Percentiles rank a stretch among this genome's conserved stretches.
Conservation (phyloP, 495 filamentous ascomycete species). For the Hypoxylon trugodes region DNA sequence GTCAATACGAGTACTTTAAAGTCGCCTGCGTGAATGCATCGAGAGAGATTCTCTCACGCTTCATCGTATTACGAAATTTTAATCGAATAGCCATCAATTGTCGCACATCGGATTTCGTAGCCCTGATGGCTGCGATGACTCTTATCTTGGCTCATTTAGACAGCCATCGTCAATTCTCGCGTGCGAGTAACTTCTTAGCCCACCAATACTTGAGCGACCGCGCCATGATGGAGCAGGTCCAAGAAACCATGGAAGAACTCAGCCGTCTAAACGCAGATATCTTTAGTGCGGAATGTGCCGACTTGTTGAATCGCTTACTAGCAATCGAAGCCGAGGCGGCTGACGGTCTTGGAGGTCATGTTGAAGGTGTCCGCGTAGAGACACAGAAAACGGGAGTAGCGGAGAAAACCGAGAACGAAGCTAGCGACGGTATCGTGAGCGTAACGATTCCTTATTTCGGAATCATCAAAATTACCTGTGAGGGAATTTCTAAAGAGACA, state of each 20-base stretch:
- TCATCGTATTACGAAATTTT: slow-evolving; percentile 37
- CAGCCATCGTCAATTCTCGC: slow-evolving; percentile 26
- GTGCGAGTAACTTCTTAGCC: slow-evolving; percentile 38
- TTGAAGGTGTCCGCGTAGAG: no score
- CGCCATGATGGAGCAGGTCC: slow-evolving; percentile 54
- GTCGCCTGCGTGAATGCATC: slow-evolving; percentile 41
- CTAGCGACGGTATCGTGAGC: not conserved
- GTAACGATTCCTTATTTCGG: slow-evolving; percentile 52
- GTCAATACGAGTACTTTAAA: slow-evolving; percentile 30
- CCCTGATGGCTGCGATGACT: slow-evolving; percentile 45
- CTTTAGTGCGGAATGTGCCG: slow-evolving; percentile 44
- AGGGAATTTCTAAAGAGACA: slow-evolving; percentile 6
- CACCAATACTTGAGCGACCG: slow-evolving; percentile 55
- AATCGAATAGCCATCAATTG: no score
- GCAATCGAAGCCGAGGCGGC: slow-evolving; percentile 48
- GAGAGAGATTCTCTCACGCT: slow-evolving; percentile 43
- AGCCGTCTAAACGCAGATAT: slow-evolving; percentile 44
- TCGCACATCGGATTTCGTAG: slow-evolving; percentile 44
- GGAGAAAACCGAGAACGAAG: not conserved
- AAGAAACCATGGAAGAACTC: slow-evolving; percentile 50
- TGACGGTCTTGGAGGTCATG: no score
- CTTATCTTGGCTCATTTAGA: slow-evolving; percentile 48
- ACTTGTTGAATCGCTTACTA: slow-evolving; percentile 47
- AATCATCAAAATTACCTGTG: slow-evolving; percentile 31
- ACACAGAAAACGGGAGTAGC: not conserved